Evolutionary conservation across 306 rosid species (phyloP).

Genomic region (Luffa acutangula): DNA sequence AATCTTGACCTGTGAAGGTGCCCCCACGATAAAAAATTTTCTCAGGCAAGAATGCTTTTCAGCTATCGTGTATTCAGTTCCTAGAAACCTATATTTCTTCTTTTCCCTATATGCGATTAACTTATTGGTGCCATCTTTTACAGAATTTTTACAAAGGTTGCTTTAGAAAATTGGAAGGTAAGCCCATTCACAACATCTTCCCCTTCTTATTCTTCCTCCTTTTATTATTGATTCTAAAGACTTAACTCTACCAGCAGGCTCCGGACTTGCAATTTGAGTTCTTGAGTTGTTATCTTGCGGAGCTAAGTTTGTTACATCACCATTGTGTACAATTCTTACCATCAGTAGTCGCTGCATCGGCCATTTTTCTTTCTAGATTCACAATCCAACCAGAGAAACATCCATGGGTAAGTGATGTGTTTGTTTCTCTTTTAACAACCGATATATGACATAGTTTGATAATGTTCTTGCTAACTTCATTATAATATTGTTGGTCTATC

Average conservation of each 20-base stretch:
- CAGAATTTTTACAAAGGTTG: conserved; percentile 20
- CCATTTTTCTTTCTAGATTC: conserved; percentile 34
- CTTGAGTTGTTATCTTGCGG: conserved; percentile 36
- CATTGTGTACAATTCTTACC: conserved; percentile 24
- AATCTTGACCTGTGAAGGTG: conserved; percentile 17
- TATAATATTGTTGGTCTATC: not conserved
- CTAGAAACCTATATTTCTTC: not conserved
- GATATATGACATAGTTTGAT: not conserved
- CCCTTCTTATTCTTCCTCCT: not conserved
- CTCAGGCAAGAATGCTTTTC: conserved; percentile 30
- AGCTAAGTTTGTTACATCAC: conserved; percentile 32
- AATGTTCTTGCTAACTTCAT: not conserved
- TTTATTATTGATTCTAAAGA: not conserved
- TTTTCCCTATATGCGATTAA: not conserved
- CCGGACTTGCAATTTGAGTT: conserved; percentile 14
- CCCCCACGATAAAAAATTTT: conserved; percentile 33
- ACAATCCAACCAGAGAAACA: conserved; percentile 20
- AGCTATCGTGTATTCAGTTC: not conserved
- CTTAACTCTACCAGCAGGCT: conserved; percentile 13
- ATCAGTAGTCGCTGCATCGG: conserved; percentile 38
- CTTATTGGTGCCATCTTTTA: not conserved
- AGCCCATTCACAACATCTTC: not conserved
- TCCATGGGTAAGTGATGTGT: conserved; percentile 39
- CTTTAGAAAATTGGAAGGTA: conserved; percentile 19
- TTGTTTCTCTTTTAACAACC: not conserved